Evolutionary conservation across 805 yeast genomes (phyloP), one percentile per base, ranked within the genome.

Genomic region (Candida krabiensis): DNA sequence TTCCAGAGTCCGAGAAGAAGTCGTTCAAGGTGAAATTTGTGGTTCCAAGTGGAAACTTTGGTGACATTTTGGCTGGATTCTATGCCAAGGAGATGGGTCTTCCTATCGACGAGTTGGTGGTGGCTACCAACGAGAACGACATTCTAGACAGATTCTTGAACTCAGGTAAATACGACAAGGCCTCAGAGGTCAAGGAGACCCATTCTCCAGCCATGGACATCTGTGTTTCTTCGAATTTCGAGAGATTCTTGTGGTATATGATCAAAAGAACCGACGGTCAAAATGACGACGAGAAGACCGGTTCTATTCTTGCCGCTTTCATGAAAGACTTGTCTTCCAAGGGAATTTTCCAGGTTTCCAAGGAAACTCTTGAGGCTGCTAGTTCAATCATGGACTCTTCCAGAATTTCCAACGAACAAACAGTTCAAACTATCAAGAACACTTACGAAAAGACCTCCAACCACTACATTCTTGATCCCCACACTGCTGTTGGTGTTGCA

Each of bases 201-300:
- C 70, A 81, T 54, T 87, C 97, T 2, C 99, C 99, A 47, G 99
- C 99, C 30, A 93, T 93, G 99, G 99, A 93, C 64, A 93, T 93
- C 56, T 77, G 88, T 54, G 87, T 93, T 41, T 88, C 97, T 13
- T 86, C 96, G 19, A 93, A 93, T 66, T 93, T 93, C 58, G 99
- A 93, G 72, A 84, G 99, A 67, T 79, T 90, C 60, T 71, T 93
- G 51, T 93, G 99, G 99, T 89, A 86, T 60, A 76, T 90, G 60
- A 86, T 90, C 19, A 80, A 90, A 61, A 83, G 85, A 54, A 74
- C 83, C 39, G 70, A 74, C 28, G 79, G 83, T 17, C 64, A 60
- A 26, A 71, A 75, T 42, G 80, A 80, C 50, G 75, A 79, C 45
- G 53, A 56, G 30, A 77, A 76, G 59, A 93, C 99, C 9, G 97